Evolutionary conservation across 169 alveolate genomes (phyloP), one percentile per base, ranked within the genome.

Genomic region (Cryptosporidium ubiquitum): DNA sequence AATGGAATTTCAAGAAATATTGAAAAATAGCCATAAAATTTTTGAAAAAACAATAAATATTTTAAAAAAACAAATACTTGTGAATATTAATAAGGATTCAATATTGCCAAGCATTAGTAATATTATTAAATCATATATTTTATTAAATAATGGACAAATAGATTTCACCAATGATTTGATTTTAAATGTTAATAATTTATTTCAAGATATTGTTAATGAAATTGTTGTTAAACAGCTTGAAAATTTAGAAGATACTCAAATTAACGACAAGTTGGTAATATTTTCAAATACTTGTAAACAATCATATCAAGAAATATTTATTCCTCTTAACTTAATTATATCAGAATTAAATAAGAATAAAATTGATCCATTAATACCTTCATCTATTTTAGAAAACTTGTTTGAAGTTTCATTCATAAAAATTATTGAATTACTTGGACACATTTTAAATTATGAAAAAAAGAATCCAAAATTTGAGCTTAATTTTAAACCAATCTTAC

Each of bases 131-230:
- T 60, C 74, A 79, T 79, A 79, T 42, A 60, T 39, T 61, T 79
- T 44, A 26, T 31, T 79, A 2, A 40, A 26, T 20, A 20, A 44
- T 61, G 79, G 40, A 35, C 39, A 49, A 23, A n/a, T 31, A 3
- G 33, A 61, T 31, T 79, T 79, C 26, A 64, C 33, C n/a, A 52
- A 61, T 60, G 75, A 79, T 12, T 39, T 79, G 26, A 61, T 64
- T 58, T 20, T 1, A 60, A 79, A 44, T 61, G n/a, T 79, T 23
- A 64, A 79, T 79, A 47, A 39, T 7, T 64, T 42, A 42, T 26
- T 64, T 7, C 60, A 37, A 40, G 64, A 79, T 37, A 79, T 60
- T n/a, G 58, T 66, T n/a, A 79, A 79, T 66, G 89, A 79, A 39
- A 40, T 79, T 29, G 47, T 47, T 23, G 35, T 58, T 44, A 60